Base-by-base conservation (phyloP, 2,329 filamentous ascomycete genomes). In the Pezicula radicicola region DNA sequence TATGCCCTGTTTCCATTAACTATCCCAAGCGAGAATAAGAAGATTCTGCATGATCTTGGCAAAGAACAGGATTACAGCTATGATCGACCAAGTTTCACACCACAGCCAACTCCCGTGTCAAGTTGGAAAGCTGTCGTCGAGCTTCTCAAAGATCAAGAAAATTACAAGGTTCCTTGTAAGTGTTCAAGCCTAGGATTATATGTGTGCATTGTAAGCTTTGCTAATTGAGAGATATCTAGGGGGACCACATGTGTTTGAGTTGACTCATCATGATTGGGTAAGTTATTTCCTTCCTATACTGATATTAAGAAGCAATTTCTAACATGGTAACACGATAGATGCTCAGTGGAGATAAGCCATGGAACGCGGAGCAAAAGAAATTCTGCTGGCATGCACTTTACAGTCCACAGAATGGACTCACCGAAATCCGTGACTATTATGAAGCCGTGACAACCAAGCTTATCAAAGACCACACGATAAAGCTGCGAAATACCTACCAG, bases 1-100 rank as follows among this genome's bases (percentile, higher is more conserved):
- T 94, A 93, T 56, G 88, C 87, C 0, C 88, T 92, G 66, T 16
- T 49, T 15, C 53, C 57, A 44, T 79, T 84, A 63, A 83, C 79
- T 1, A 84, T 86, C 2, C 88, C 89, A 0, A 73, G 75, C 0
- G 88, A 91, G 64, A 92, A 89, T 68, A 71, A 76, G 52, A 82
- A 81, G 60, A 90, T 91, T 55, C 76, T 91, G 57, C 81, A 78
- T 41, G 75, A 81, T 44, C 74, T 92, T 9, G 80, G 56, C 4
- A 61, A 55, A 10, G 47, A 51, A 3, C 27, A 53, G 1, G 51
- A 64, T 4, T 63, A 59, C 47, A 56, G 57, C 43, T 67, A 64
- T 47, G 52, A 57, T 33, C 56, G 49, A 8, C 66, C 66, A 3
- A 44, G 47, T 13, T 51, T 60, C 5, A 28, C 47, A 5, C 36